Evolutionary conservation across 306 rosid species (phyloP), one percentile per base, ranked within the genome.

Genomic region (Quillaja saponaria): DNA sequence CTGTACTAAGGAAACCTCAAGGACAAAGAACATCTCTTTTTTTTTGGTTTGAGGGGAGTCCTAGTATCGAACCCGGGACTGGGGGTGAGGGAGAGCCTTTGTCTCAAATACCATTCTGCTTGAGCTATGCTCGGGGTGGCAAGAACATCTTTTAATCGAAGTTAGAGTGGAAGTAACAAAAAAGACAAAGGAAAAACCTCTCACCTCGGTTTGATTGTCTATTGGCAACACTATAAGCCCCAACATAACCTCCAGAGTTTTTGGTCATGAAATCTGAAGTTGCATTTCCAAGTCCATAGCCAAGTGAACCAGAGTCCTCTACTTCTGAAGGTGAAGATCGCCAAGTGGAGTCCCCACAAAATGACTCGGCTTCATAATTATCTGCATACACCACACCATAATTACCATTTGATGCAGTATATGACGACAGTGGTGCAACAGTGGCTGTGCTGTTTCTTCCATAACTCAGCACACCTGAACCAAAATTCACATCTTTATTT

Each of bases 131-230:
- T n/a, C n/a, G n/a, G n/a, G n/a, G n/a, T n/a, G n/a, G n/a, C n/a
- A 15, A 7, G 28, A 49, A 20, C 5, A 31, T 6, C 9, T 46
- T 11, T n/a, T 31, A 19, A 10, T 17, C 15, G 3, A 17, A 46
- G 16, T 34, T 28, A 1, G 20, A 5, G 41, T n/a, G n/a, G 11
- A 13, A 25, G 33, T 20, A 31, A 19, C 53, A 25, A 49, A 62
- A 70, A 2, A 20, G 11, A 61, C 35, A 19, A n/a, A 13, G 18
- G 53, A 61, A 67, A 67, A 13, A 6, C 19, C 8, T 39, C 45
- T 18, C 77, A 90, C 97, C 97, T 79, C 88, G 73, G 72, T 82
- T 81, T 63, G 97, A 47, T 64, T 90, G 90, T 77, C 90, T 75
- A 71, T 70, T 80, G 68, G 84, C 67, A 76, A 83, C 86, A 73